These are phyloP conservation scores for Pisolithus thermaeus DNA, from an alignment of 1,284 basidiomycete genomes.

Conservation along the genomic window DNA sequence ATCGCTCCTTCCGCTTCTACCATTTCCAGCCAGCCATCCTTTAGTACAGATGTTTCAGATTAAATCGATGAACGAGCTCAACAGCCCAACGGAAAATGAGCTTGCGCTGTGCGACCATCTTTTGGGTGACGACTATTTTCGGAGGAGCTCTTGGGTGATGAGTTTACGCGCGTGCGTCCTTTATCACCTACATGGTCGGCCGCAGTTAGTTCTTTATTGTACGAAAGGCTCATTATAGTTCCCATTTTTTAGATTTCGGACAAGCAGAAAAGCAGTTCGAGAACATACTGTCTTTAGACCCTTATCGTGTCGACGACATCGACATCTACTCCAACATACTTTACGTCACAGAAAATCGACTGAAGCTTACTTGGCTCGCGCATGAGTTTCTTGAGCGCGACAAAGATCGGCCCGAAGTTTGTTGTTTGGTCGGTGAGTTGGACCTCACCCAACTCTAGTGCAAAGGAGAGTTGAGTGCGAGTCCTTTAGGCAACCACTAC, in stretches of 20 bases:
- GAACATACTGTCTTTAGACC: conserved; percentile 74
- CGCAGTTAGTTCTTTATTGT: conserved; percentile 5
- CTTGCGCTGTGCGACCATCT: conserved; percentile 76
- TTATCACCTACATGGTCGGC: conserved; percentile 82
- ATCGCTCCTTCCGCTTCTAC: conserved; percentile 58
- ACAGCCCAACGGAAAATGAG: conserved; percentile 79
- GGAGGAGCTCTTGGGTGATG: conserved; percentile 81
- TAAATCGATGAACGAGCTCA: conserved; percentile 86
- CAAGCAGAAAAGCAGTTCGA: conserved; percentile 83
- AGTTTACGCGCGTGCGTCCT: conserved; percentile 80
- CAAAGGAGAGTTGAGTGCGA: conserved; percentile 1
- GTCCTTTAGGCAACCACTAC: conserved; percentile 84
- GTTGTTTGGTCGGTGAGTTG: conserved; percentile 83
- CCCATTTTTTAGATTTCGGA: conserved; percentile 63
- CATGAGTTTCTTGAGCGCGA: conserved; percentile 87
- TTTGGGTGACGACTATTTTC: conserved; percentile 68
- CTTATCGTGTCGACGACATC: conserved; percentile 90
- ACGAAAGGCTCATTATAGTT: conserved; percentile 6
- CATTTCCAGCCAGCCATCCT: conserved; percentile 61
- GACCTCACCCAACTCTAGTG: not conserved
- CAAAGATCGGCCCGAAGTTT: conserved; percentile 90
- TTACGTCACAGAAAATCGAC: conserved; percentile 87
- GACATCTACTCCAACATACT: conserved; percentile 97
- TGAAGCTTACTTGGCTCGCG: conserved; percentile 88
- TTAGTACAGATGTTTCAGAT: conserved; percentile 87